Percentiles rank a stretch among this genome's conserved stretches.
These are phyloP conservation scores for Fusarium sp. DNA, from an alignment of 2,329 filamentous ascomycete species.

Conservation along the genomic window DNA sequence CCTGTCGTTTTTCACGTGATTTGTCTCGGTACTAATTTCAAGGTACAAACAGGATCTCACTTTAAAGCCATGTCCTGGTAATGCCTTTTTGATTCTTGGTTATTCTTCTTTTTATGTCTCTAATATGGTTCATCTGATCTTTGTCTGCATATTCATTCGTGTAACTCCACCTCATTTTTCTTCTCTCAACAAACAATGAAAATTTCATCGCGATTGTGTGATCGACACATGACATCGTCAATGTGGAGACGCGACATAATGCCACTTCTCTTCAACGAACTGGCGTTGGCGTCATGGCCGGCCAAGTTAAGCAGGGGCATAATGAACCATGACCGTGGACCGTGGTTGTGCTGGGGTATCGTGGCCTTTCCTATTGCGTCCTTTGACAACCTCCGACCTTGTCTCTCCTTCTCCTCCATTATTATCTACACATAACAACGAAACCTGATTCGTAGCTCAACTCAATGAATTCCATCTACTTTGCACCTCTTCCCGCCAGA, in stretches of 20 bases:
- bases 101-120: background rate
- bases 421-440: constrained; percentile 5
- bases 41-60: background rate
- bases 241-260: constrained; percentile 36
- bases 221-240: constrained; percentile 17
- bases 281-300: constrained; percentile 25
- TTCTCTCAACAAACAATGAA: background rate
- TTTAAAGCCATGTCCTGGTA: background rate
- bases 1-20: constrained; percentile 38
- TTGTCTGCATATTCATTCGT: background rate
- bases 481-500: constrained; percentile 68
- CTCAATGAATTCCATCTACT: constrained; percentile 46
- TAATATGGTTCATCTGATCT: background rate
- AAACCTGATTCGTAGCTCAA: constrained; percentile 6
- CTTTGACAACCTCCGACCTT: background rate
- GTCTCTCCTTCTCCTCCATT: background rate
- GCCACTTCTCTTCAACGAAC: constrained; percentile 28
- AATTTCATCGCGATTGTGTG: constrained; percentile 26
- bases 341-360: constrained; percentile 34
- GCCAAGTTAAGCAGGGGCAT: constrained; percentile 23
- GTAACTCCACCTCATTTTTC: background rate
- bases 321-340: constrained; percentile 22
- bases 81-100: background rate
- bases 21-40: constrained; percentile 23
- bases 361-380: constrained; percentile 32